Percentiles rank a stretch among this genome's conserved stretches.
Conservation (phyloP, 164 flowering plant species). For the Saururus chinensis region DNA sequence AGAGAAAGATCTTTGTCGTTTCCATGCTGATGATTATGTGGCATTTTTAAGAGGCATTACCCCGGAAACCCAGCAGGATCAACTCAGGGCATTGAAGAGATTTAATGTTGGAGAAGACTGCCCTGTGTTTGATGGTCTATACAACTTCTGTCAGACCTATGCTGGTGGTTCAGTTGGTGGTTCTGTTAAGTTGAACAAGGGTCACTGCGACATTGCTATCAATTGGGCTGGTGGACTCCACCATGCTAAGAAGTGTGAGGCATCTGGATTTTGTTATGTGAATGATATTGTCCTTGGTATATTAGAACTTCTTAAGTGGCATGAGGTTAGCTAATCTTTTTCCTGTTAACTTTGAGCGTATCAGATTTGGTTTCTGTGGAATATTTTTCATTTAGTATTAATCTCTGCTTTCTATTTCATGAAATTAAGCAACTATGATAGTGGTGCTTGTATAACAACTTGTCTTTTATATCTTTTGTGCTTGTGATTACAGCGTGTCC, state of each 20-base stretch:
- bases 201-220: conserved; percentile 39
- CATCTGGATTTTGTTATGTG: conserved; percentile 60
- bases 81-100: conserved; percentile 35
- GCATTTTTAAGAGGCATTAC: conserved; percentile 34
- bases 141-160: conserved; percentile 46
- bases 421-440: too few species aligned
- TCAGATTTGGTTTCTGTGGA: too few species aligned
- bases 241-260: conserved; percentile 60
- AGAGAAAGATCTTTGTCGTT: conserved; percentile 43
- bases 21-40: conserved; percentile 57
- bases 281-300: conserved; percentile 51
- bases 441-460: background rate
- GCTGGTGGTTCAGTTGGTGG: conserved; percentile 59
- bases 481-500: conserved; percentile 32
- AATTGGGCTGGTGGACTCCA: conserved; percentile 62
- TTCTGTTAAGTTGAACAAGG: conserved; percentile 36
- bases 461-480: background rate
- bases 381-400: too few species aligned
- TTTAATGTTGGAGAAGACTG: conserved; percentile 52
- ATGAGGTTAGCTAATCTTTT: conserved; percentile 19
- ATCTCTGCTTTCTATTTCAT: too few species aligned
- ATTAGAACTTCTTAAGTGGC: conserved; percentile 41
- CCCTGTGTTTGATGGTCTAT: conserved; percentile 57
- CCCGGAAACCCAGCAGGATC: conserved; percentile 49
- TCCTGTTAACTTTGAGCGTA: background rate